These are phyloP conservation scores for Trichoderma afroharzianum DNA, from an alignment of 2,329 filamentous ascomycete species.

Conservation along the genomic window DNA sequence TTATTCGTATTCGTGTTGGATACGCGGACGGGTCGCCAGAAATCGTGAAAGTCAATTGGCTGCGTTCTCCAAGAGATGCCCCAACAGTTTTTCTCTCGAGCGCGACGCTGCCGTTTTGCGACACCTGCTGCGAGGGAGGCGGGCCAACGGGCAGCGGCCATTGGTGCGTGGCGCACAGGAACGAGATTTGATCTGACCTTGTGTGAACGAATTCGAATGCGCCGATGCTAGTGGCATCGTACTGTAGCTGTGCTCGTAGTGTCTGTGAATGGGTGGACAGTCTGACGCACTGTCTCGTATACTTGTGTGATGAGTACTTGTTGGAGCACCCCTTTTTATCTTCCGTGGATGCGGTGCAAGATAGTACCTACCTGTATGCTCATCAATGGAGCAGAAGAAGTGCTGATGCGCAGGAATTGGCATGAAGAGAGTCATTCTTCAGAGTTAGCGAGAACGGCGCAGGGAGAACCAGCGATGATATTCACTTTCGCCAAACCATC, in stretches of 20 bases:
- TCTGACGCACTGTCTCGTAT: slow-evolving; percentile 5
- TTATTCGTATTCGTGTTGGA: slow-evolving; percentile 27
- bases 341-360: neutral
- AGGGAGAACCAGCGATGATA: neutral
- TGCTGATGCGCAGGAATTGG: neutral
- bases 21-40: neutral
- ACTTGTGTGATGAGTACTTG: neutral
- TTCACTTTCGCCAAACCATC: neutral
- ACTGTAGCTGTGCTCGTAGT: neutral
- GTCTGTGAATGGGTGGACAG: neutral
- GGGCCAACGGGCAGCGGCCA: neutral
- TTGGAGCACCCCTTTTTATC: neutral
- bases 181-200: slow-evolving; percentile 11
- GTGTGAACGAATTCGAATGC: slow-evolving; percentile 11
- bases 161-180: slow-evolving; percentile 1
- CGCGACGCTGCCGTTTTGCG: neutral
- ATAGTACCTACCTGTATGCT: neutral
- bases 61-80: neutral
- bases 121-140: slow-evolving; percentile 15
- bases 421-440: neutral
- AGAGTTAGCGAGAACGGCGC: neutral
- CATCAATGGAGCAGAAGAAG: neutral
- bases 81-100: neutral
- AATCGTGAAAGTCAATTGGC: slow-evolving; percentile 12
- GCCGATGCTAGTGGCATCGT: neutral